Base-by-base conservation (phyloP, 768 basidiomycete genomes). In the Lactifluus hygrophoroides region DNA sequence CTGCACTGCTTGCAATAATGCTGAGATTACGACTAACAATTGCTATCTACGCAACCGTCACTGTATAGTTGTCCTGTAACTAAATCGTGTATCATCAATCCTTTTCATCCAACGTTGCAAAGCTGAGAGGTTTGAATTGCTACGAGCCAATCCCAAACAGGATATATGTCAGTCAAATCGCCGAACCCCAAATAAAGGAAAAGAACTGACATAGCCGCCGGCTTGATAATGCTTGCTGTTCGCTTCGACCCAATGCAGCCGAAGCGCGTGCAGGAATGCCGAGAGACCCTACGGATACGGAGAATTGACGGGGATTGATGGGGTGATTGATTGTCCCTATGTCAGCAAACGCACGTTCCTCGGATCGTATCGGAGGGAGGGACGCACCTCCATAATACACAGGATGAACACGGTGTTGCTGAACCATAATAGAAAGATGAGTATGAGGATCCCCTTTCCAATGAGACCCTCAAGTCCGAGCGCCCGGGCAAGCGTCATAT, bases 201-300 rank as follows among this genome's bases (percentile, higher is more conserved):
- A 32, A 38, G 11, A n/a, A 85, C 87, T 71, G 75, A 92, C 90
- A 77, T 93, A 83, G 71, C 92, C 93, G 58, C 81, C 88, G 34
- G 90, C 93, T 71, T 88, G 83, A 69, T 88, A 95, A 69, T 94
- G 92, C 77, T 96, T 95, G 75, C 93, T 94, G 76, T 95, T 96
- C 53, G 87, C 91, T 73, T 98, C 94, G 58, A 97, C 95, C 93
- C 95, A 98, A 73, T 97, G 95, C 65, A 97, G 79, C 68, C 95
- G 85, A 62, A 98, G 80, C 7, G 95, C 95, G 71, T 98, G 95
- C 71, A 97, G 73, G 77, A 98, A 97, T 37, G 95, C 95, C 67
- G 89, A 92, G 34, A 97, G 77, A 65, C 95, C 94, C 90, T 94
- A 64, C 23, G 14, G 21, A 23, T 94, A 64, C 23, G 14, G 21